phyloP scores from a whole-genome alignment of 2,329 filamentous ascomycete species.

The Fusarium chuoi region DNA sequence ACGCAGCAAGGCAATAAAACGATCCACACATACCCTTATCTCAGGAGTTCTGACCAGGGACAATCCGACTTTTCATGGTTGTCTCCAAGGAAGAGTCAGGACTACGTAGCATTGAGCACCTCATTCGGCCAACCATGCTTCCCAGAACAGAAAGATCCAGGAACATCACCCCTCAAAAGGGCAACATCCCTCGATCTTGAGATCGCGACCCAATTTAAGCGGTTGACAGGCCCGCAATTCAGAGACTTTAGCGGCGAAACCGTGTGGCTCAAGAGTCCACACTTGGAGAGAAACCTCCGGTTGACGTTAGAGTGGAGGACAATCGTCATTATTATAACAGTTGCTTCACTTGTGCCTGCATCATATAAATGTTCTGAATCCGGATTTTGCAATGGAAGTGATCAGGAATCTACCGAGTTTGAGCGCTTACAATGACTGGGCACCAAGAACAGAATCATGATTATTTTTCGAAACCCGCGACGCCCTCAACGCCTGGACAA shows the following conservation, averaged over 20 bases:
- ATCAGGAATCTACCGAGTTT: background rate
- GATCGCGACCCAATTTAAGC: slow-evolving; percentile 1
- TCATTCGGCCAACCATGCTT: background rate
- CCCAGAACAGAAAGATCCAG: background rate
- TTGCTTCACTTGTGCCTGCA: background rate
- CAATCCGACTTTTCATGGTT: background rate
- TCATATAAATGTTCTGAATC: background rate
- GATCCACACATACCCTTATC: background rate
- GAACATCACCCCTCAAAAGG: slow-evolving; percentile 1
- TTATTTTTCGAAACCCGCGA: slow-evolving; percentile 16
- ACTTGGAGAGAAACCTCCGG: slow-evolving; percentile 27
- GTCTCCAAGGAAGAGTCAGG: background rate
- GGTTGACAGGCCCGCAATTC: slow-evolving; percentile 1
- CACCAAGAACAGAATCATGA: slow-evolving; percentile 8
- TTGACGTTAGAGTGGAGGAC: slow-evolving; percentile 5
- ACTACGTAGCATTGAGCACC: background rate
- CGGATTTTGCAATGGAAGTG: background rate
- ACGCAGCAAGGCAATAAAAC: background rate
- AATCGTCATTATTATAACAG: slow-evolving; percentile 16
- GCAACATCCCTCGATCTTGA: background rate
- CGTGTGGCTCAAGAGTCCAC: background rate
- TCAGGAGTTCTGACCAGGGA: background rate
- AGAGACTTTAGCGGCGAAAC: background rate
- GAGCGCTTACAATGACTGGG: background rate
- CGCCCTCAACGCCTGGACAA: slow-evolving; percentile 18